Conservation (phyloP, 495 filamentous ascomycete genomes). For the Trichoderma orchidacearum region DNA sequence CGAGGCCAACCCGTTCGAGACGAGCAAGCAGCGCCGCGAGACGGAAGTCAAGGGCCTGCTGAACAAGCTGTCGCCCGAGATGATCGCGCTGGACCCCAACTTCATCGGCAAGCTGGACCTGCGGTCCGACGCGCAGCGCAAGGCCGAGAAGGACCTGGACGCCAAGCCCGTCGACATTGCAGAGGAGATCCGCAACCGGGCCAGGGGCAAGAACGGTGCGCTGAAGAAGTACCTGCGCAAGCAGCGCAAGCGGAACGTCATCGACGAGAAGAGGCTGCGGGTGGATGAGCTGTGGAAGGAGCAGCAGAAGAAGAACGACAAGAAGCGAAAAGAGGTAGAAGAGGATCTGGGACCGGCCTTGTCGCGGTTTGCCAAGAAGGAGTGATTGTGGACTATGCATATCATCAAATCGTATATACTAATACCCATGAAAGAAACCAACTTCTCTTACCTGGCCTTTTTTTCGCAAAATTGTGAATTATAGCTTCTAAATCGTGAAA, state of each 20-base stretch:
- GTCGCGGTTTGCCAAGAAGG: constrained; percentile 31
- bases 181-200: constrained; percentile 53
- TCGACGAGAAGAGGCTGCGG: constrained; percentile 72
- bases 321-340: constrained; percentile 26
- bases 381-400: constrained; percentile 12
- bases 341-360: constrained; percentile 31
- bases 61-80: constrained; percentile 90
- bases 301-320: constrained; percentile 21
- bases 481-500: too few species aligned
- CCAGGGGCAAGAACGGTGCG: constrained; percentile 82
- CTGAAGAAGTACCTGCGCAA: constrained; percentile 79
- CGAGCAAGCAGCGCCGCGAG: constrained; percentile 81
- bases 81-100: constrained; percentile 89
- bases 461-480: too few species aligned
- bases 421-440: too few species aligned
- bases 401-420: neutral
- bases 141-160: constrained; percentile 64
- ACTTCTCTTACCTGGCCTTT: too few species aligned
- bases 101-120: constrained; percentile 79
- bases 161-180: constrained; percentile 56
- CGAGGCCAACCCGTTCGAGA: constrained; percentile 95
- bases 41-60: constrained; percentile 78
- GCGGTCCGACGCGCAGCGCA: constrained; percentile 54
- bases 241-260: constrained; percentile 77
- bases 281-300: constrained; percentile 35